These are phyloP conservation scores for Populus ilicifolia DNA, from an alignment of 345 rosid species.

Conservation along the genomic window DNA sequence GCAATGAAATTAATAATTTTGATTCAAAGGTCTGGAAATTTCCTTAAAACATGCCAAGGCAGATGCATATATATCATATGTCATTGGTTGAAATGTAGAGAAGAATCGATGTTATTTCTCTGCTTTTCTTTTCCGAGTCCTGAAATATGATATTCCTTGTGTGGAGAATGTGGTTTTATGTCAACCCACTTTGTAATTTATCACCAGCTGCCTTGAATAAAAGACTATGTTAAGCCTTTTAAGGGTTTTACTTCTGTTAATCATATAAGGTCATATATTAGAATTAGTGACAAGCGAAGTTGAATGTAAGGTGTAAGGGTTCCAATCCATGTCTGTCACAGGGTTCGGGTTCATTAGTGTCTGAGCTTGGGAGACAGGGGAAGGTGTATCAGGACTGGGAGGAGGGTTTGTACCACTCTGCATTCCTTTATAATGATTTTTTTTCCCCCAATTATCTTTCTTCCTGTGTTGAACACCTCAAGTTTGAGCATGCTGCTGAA, in stretches of 20 bases:
- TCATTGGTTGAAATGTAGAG: not conserved
- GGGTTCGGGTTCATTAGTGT: not conserved
- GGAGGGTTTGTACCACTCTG: not conserved
- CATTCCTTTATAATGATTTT: not conserved
- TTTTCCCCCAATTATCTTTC: too few species aligned
- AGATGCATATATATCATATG: not conserved
- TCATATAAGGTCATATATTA: not conserved
- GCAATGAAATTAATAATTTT: not conserved
- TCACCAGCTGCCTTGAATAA: not conserved
- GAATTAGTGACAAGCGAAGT: not conserved
- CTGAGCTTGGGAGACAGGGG: not conserved
- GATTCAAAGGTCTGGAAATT: not conserved
- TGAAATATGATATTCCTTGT: too few species aligned
- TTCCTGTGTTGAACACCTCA: too few species aligned
- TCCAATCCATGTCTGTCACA: not conserved
- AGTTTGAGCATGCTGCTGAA: too few species aligned
- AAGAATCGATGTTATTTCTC: not conserved
- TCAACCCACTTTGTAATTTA: not conserved
- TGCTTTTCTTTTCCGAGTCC: not conserved
- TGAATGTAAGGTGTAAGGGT: not conserved
- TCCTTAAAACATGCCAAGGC: not conserved
- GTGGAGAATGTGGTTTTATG: not conserved
- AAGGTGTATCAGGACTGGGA: too few species aligned
- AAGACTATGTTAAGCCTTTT: not conserved
- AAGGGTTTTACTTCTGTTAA: not conserved